Base-by-base conservation (phyloP, 2,329 filamentous ascomycete species). In the Phyllosticta citrichinensis region DNA sequence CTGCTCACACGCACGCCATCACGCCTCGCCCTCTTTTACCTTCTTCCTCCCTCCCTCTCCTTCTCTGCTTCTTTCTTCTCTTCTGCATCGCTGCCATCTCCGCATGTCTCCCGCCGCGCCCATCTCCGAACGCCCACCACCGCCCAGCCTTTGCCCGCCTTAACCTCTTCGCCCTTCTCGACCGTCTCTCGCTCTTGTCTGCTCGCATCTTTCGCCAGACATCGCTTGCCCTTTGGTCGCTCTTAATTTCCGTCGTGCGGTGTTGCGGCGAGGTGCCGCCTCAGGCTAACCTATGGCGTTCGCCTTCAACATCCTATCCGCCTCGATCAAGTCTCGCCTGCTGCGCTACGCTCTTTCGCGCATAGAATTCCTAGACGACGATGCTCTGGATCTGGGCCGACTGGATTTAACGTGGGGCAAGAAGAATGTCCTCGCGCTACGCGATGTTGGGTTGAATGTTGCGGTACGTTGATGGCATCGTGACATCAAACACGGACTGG, bases 361-460 rank as follows among this genome's bases (percentile, higher is more conserved):
- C 62, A 81, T 96, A 62, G 91, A 96, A 67, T 81, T 97, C 60
- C 83, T 99, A 63, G 94, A 97, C 69, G 88, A 90, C 62, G 88
- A 95, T 70, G 87, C 88, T 12, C 79, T 97, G 66, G 89, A 97
- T 69, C 81, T 94, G 64, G 88, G 96, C 69, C 81, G 93, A 63
- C 91, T 97, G 64, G 91, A 95, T 67, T 84, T 97, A 66, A 86
- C 86, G 54, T 83, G 90, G 75, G 94, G 94, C 35, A 86, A 87
- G 73, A 87, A 87, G 66, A 94, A 87, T 51, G 87, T 88, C 0
- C 82, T 97, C 53, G 92, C 96, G 73, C 86, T 97, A 67, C 85
- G 87, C 67, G 88, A 97, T 80, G 87, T 97, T 62, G 90, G 88
- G 2, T 78, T 97, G 65, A 88, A 87, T 71, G 76, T 92, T 63